phyloP scores from a whole-genome alignment of 2,329 filamentous ascomycete species.

The Falciphora oryzae region DNA sequence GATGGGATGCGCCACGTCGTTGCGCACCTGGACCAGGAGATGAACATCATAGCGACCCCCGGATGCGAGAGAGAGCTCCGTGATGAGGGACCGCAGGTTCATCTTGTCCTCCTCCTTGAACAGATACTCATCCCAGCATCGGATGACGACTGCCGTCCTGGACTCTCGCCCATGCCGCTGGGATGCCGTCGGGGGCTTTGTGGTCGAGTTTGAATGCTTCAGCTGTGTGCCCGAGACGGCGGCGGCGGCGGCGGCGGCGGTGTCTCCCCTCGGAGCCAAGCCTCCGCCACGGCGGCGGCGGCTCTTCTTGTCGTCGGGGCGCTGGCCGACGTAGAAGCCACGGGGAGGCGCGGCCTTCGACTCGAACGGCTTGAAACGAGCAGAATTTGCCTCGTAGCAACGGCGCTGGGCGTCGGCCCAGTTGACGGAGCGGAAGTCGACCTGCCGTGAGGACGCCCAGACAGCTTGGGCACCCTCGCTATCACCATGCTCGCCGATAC shows the following conservation, averaged over 20 bases:
- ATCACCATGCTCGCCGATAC: conserved; percentile 80
- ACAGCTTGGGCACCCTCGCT: conserved; percentile 73
- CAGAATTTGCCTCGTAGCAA: conserved; percentile 65
- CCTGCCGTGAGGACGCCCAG: conserved; percentile 64
- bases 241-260: conserved; percentile 10
- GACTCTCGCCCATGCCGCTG: conserved; percentile 27
- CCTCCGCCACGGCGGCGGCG: conserved; percentile 12
- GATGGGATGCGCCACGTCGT: conserved; percentile 66
- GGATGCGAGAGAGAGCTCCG: conserved; percentile 72
- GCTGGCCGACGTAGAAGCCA: conserved; percentile 47
- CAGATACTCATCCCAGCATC: conserved; percentile 74
- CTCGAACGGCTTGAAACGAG: conserved; percentile 56
- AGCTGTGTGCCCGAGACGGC: conserved; percentile 8
- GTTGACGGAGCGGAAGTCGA: conserved; percentile 71
- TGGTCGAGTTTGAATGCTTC: conserved; percentile 12
- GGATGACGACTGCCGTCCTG: conserved; percentile 73
- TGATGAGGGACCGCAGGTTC: conserved; percentile 77
- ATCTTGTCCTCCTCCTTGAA: conserved; percentile 78
- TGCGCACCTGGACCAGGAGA: conserved; percentile 77
- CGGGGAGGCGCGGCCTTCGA: conserved; percentile 33
- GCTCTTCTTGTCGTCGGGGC: conserved; percentile 16
- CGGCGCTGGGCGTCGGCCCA: conserved; percentile 75
- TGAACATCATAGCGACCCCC: conserved; percentile 85
- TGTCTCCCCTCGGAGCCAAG: background rate
- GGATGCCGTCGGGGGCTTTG: background rate